A percentile compares a stretch with the other conserved stretches of the same genome.
These are phyloP conservation scores for Artemisia annua DNA, from an alignment of 129 eudicot genomes.

Conservation along the genomic window DNA sequence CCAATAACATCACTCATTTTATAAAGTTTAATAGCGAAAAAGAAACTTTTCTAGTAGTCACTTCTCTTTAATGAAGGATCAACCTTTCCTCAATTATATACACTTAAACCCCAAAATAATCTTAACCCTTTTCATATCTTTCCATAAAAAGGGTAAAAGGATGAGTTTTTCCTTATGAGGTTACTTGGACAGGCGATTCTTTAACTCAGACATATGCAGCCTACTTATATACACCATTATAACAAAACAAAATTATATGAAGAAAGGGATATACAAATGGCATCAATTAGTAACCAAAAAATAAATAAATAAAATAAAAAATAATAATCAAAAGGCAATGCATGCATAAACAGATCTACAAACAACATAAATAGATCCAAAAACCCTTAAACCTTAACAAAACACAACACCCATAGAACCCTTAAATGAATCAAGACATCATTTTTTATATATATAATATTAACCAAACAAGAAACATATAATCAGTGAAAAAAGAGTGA, in stretches of 20 bases:
- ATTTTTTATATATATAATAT: not conserved
- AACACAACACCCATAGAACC: not conserved
- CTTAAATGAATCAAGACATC: not conserved
- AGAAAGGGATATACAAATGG: no score
- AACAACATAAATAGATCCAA: constrained; percentile 4
- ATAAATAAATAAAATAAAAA: not conserved
- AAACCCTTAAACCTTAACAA: constrained; percentile 13
- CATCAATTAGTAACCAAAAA: not conserved
- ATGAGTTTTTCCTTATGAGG: no score
- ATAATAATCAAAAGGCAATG: not conserved
- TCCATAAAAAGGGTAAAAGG: not conserved
- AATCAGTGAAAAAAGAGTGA: not conserved
- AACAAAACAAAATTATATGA: no score
- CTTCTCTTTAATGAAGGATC: not conserved
- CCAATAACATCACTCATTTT: not conserved
- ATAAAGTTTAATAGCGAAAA: not conserved
- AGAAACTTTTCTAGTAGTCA: not conserved
- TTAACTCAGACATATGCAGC: no score
- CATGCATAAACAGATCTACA: constrained; percentile 32
- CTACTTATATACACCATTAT: no score
- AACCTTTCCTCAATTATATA: not conserved
- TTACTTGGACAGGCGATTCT: no score
- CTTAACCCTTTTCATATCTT: not conserved
- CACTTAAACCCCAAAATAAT: constrained; percentile 23
- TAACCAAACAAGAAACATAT: constrained; percentile 11